phyloP scores from a whole-genome alignment of 805 yeast species.

The Lachancea sp. region DNA sequence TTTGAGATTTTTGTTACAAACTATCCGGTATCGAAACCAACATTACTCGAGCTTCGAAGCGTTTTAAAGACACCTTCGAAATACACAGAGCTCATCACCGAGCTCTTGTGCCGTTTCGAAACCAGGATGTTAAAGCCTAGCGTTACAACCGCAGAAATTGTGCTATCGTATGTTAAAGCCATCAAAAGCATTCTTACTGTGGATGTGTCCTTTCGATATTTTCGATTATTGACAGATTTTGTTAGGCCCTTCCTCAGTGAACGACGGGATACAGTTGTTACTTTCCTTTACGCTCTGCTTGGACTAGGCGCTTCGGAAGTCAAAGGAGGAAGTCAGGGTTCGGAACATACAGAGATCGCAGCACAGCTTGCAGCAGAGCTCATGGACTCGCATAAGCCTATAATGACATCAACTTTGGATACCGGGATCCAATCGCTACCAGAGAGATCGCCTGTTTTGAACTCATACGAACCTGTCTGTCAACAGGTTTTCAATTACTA shows the following conservation, averaged over 20 bases:
- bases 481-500: conserved; percentile 18
- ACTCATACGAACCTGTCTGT: conserved; percentile 6
- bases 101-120: conserved; percentile 19
- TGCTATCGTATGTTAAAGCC: conserved; percentile 62
- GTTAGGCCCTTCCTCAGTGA: conserved; percentile 65
- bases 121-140: conserved; percentile 63
- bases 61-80: conserved; percentile 39
- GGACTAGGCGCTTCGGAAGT: conserved; percentile 29
- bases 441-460: conserved; percentile 10
- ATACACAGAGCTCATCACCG: conserved; percentile 13
- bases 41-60: conserved; percentile 53
- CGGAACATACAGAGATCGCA: conserved; percentile 8
- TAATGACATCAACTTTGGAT: neutral
- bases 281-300: conserved; percentile 66
- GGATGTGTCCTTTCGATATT: conserved; percentile 82
- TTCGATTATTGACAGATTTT: conserved; percentile 73
- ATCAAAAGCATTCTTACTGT: conserved; percentile 64
- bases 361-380: conserved; percentile 41
- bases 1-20: conserved; percentile 47
- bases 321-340: conserved; percentile 5
- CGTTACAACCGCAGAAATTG: conserved; percentile 65
- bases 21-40: conserved; percentile 47
- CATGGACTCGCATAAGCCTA: conserved; percentile 22
- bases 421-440: conserved; percentile 1
- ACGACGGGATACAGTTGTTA: conserved; percentile 64